Evolutionary conservation across 805 yeast genomes (phyloP).

Genomic region (Pichia sporocuriosa): DNA sequence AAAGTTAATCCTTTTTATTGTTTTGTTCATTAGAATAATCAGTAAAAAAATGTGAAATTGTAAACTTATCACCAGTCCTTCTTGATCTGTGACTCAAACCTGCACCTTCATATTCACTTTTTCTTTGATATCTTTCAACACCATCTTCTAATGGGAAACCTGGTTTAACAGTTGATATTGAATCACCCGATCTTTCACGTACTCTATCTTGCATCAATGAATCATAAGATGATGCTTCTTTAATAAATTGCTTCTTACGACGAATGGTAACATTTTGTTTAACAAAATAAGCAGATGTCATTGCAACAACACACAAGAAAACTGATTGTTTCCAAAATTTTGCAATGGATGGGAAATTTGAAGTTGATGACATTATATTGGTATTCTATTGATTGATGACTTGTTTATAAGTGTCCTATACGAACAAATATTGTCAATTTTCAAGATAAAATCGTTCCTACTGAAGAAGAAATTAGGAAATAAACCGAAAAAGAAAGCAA

Average conservation of each 20-base stretch:
- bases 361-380: not conserved
- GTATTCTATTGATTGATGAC: too few species aligned
- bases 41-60: slow-evolving; percentile 14
- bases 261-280: slow-evolving; percentile 32
- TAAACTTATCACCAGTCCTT: slow-evolving; percentile 32
- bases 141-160: slow-evolving; percentile 30
- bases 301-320: slow-evolving; percentile 25
- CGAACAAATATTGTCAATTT: too few species aligned
- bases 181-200: slow-evolving; percentile 15
- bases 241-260: slow-evolving; percentile 28
- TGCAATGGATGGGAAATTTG: slow-evolving; percentile 22
- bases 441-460: too few species aligned
- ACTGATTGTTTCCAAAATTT: slow-evolving; percentile 29
- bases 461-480: too few species aligned
- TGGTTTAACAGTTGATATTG: slow-evolving; percentile 26
- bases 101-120: slow-evolving; percentile 62
- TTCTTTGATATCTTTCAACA: slow-evolving; percentile 39
- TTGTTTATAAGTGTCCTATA: not conserved
- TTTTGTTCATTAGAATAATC: slow-evolving; percentile 9
- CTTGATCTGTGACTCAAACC: slow-evolving; percentile 52
- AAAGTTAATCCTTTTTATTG: not conserved
- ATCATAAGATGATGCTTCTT: slow-evolving; percentile 30
- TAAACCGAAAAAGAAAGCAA: too few species aligned
- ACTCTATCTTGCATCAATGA: slow-evolving; percentile 22
- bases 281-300: slow-evolving; percentile 30